Percentiles rank a stretch among this genome's conserved stretches.
Evolutionary conservation across 2,329 filamentous ascomycete species (phyloP).

Genomic region (Xylariaceae sp.): DNA sequence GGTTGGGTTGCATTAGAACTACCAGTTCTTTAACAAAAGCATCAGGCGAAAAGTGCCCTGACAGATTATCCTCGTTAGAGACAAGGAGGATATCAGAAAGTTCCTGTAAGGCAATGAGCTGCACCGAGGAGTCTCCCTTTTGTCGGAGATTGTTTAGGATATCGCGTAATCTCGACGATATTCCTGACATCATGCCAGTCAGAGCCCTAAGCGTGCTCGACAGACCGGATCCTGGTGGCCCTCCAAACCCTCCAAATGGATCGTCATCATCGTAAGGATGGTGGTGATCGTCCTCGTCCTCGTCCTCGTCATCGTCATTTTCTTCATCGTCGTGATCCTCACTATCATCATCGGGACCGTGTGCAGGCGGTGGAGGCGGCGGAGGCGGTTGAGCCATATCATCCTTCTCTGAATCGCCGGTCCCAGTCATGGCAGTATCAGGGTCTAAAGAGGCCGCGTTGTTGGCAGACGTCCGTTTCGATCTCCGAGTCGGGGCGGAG

Average conservation of each 20-base stretch:
- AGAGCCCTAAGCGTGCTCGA: constrained; percentile 79
- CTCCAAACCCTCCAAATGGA: constrained; percentile 61
- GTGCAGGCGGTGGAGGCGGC: constrained; percentile 39
- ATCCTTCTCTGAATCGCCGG: constrained; percentile 48
- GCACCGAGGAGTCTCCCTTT: constrained; percentile 79
- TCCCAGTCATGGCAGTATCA: constrained; percentile 67
- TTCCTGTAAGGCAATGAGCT: constrained; percentile 88
- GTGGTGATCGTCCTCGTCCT: constrained; percentile 50
- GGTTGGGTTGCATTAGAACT: constrained; percentile 81
- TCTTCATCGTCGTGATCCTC: constrained; percentile 41
- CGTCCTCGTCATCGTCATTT: constrained; percentile 48
- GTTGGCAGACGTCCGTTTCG: constrained; percentile 47
- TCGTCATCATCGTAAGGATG: constrained; percentile 62
- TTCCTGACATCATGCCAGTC: constrained; percentile 85
- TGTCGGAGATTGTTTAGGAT: constrained; percentile 70
- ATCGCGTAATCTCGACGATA: constrained; percentile 72
- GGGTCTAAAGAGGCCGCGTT: constrained; percentile 45
- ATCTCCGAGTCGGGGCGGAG: constrained; percentile 39
- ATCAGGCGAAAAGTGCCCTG: constrained; percentile 91
- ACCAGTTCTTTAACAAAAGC: constrained; percentile 94
- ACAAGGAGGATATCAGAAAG: constrained; percentile 89
- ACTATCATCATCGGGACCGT: constrained; percentile 35
- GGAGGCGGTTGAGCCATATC: constrained; percentile 35
- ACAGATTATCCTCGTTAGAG: constrained; percentile 92
- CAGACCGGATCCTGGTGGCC: constrained; percentile 59